These are phyloP conservation scores for Ogataea nitratoaversa DNA, from an alignment of 805 yeast genomes.

Conservation along the genomic window DNA sequence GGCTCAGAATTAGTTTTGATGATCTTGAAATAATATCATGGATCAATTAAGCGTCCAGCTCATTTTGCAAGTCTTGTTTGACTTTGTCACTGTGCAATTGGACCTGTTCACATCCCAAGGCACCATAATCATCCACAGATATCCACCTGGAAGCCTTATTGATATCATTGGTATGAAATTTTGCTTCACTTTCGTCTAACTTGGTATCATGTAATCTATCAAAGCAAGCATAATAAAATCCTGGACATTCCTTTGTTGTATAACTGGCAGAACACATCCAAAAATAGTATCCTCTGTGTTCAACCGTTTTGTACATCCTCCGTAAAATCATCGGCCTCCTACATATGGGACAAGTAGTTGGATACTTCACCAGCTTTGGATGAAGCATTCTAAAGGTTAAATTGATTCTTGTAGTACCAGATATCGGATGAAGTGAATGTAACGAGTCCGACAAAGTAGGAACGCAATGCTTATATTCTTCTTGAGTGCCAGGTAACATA, in stretches of 20 bases:
- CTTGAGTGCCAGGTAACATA: constrained; percentile 81
- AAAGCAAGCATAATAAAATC: constrained; percentile 50
- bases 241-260: constrained; percentile 41
- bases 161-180: constrained; percentile 28
- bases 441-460: constrained; percentile 41
- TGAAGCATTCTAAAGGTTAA: constrained; percentile 61
- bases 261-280: constrained; percentile 60
- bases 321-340: constrained; percentile 48
- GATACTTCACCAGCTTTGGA: constrained; percentile 29
- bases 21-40: too few species aligned
- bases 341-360: constrained; percentile 43
- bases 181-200: background rate
- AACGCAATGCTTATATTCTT: constrained; percentile 64
- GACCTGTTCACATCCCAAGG: background rate
- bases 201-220: constrained; percentile 18
- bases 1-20: too few species aligned
- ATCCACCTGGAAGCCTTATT: constrained; percentile 42
- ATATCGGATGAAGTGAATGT: constrained; percentile 36
- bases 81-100: background rate
- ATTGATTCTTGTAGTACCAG: constrained; percentile 53
- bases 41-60: background rate
- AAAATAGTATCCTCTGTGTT: constrained; percentile 51
- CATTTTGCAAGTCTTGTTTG: background rate
- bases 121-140: constrained; percentile 35
- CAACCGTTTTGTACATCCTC: constrained; percentile 45